These are phyloP conservation scores for Scutellaria baicalensis DNA, from an alignment of 257 asterid species.

Conservation along the genomic window DNA sequence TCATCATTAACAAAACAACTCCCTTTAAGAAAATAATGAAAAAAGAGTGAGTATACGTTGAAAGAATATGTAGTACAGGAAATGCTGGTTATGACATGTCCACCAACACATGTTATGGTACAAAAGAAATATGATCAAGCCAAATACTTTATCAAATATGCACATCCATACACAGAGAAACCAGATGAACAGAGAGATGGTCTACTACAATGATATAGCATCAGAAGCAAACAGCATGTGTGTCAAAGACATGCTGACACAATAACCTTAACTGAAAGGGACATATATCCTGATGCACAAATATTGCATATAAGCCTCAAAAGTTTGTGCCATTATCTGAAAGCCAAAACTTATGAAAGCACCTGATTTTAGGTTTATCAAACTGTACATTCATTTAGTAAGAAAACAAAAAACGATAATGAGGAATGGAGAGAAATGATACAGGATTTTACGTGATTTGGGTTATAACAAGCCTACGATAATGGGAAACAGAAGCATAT, in stretches of 20 bases:
- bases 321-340: neutral
- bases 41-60: neutral
- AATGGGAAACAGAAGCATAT: no score
- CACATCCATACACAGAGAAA: neutral
- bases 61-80: neutral
- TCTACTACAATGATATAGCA: neutral
- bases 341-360: no score
- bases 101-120: neutral
- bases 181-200: neutral
- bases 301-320: neutral
- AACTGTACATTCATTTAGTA: no score
- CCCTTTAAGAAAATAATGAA: neutral
- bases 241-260: neutral
- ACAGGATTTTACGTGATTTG: no score
- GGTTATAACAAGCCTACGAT: no score
- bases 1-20: conserved; percentile 8
- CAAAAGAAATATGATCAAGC: neutral
- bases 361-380: no score
- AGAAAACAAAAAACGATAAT: no score
- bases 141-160: neutral
- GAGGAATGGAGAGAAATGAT: no score
- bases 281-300: neutral
- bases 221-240: neutral
- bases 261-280: neutral
- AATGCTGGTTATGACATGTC: neutral